Conservation (phyloP, 352 stramenopile species). For the Phytophthora litchii region DNA sequence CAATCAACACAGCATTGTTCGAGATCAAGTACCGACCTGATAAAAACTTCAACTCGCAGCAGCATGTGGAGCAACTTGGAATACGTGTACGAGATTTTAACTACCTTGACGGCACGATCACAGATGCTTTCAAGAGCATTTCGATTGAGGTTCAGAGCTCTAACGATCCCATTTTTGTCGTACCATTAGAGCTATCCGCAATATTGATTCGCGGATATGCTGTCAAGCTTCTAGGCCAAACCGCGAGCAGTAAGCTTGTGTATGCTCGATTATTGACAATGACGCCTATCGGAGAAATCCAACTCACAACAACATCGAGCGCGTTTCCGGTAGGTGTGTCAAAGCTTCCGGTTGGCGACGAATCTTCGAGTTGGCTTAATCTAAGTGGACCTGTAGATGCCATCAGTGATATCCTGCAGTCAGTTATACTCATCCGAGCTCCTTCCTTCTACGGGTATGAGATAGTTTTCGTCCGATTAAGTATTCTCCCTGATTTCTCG, state of each 20-base stretch:
- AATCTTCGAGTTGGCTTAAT: slow-evolving; percentile 34
- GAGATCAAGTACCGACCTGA: slow-evolving; percentile 76
- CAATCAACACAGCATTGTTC: slow-evolving; percentile 75
- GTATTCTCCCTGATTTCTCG: slow-evolving; percentile 47
- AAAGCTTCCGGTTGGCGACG: slow-evolving; percentile 31
- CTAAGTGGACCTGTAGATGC: slow-evolving; percentile 44
- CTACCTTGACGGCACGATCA: slow-evolving; percentile 50
- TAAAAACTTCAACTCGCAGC: slow-evolving; percentile 72
- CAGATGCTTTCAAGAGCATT: slow-evolving; percentile 49
- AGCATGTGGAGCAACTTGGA: slow-evolving; percentile 63
- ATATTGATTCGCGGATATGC: slow-evolving; percentile 53
- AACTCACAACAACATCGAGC: slow-evolving; percentile 32
- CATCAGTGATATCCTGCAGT: slow-evolving; percentile 46
- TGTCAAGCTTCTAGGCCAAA: slow-evolving; percentile 35
- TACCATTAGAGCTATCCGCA: slow-evolving; percentile 39
- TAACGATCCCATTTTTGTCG: slow-evolving; percentile 50
- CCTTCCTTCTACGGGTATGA: slow-evolving; percentile 68
- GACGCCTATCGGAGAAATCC: slow-evolving; percentile 54
- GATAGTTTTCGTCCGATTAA: slow-evolving; percentile 60
- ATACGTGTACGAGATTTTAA: slow-evolving; percentile 69
- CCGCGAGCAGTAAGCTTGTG: slow-evolving; percentile 24
- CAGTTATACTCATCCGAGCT: slow-evolving; percentile 49
- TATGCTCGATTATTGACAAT: slow-evolving; percentile 56
- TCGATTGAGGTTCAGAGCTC: slow-evolving; percentile 48
- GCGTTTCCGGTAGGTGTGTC: slow-evolving; percentile 26